Evolutionary conservation across 495 filamentous ascomycete species (phyloP).

Genomic region (Penicillium pancosmium): DNA sequence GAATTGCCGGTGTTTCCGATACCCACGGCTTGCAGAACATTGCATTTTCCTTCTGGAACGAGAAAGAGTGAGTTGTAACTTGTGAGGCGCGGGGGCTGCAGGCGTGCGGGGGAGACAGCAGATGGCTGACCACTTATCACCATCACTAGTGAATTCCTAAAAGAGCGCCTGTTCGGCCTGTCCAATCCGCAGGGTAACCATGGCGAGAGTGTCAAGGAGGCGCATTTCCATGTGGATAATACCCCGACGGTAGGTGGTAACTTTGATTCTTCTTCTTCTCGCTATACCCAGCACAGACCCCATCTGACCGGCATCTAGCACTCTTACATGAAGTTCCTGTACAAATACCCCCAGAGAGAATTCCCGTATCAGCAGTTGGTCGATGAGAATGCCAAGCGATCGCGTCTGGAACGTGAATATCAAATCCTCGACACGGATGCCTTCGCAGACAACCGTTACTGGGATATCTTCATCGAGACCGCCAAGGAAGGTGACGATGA

Average conservation of each 20-base stretch:
- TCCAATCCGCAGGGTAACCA: conserved; percentile 97
- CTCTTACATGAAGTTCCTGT: conserved; percentile 98
- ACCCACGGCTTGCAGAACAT: conserved; percentile 89
- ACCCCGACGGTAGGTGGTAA: conserved; percentile 59
- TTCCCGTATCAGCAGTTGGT: conserved; percentile 91
- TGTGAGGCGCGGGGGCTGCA: conserved; percentile 2
- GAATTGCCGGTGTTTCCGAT: conserved; percentile 94
- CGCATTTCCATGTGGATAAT: conserved; percentile 95
- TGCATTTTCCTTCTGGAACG: conserved; percentile 97
- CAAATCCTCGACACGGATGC: conserved; percentile 89
- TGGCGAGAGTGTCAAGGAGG: conserved; percentile 94
- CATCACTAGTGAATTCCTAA: conserved; percentile 74
- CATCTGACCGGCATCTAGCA: conserved; percentile 56
- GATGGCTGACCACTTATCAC: background rate
- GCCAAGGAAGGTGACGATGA: conserved; percentile 89
- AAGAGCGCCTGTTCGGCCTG: conserved; percentile 91
- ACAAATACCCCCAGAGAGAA: conserved; percentile 90
- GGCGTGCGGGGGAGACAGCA: background rate
- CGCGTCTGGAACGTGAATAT: conserved; percentile 79
- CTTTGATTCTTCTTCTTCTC: background rate
- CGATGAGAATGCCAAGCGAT: conserved; percentile 77
- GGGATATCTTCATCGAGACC: conserved; percentile 96
- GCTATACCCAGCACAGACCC: background rate
- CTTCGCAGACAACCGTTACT: conserved; percentile 91
- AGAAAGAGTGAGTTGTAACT: conserved; percentile 84